phyloP scores from a whole-genome alignment of 148 eudicot species.

The Suaeda aralocaspica region DNA sequence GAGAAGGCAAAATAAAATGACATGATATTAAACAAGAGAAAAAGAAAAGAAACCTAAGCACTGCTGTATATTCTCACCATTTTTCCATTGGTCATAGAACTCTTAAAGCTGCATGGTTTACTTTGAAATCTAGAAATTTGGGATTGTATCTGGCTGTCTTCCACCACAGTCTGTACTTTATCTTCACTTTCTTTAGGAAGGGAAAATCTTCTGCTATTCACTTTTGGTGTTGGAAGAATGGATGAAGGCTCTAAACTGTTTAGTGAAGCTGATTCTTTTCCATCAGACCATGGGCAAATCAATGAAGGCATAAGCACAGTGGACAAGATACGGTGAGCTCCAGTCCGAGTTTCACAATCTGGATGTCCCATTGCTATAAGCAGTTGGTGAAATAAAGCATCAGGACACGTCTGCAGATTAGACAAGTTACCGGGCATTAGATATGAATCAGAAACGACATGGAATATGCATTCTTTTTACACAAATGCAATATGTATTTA shows the following conservation, averaged over 20 bases:
- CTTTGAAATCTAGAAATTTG: constrained; percentile 23
- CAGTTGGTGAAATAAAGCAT: constrained; percentile 81
- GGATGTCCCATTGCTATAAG: constrained; percentile 80
- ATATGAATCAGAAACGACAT: background rate
- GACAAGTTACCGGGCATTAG: constrained; percentile 21
- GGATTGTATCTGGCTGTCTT: constrained; percentile 31
- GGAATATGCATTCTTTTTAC: constrained; percentile 6
- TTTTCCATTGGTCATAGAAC: constrained; percentile 47
- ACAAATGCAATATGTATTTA: constrained; percentile 13
- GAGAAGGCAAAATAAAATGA: background rate
- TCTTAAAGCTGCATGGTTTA: constrained; percentile 53
- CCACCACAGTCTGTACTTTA: constrained; percentile 24
- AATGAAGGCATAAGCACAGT: constrained; percentile 70
- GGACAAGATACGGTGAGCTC: constrained; percentile 62
- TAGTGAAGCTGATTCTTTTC: constrained; percentile 26
- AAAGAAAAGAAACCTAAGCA: background rate
- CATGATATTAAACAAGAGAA: background rate
- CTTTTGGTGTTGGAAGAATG: constrained; percentile 15
- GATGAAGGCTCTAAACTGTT: constrained; percentile 21
- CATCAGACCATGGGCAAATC: constrained; percentile 44
- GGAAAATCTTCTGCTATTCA: constrained; percentile 35
- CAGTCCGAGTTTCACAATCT: constrained; percentile 70
- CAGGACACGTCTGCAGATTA: constrained; percentile 64
- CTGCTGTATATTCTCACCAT: constrained; percentile 37
- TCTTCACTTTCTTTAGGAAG: constrained; percentile 37